These are phyloP conservation scores for Trichophyton equinum DNA, from an alignment of 2,329 filamentous ascomycete genomes.

Conservation along the genomic window DNA sequence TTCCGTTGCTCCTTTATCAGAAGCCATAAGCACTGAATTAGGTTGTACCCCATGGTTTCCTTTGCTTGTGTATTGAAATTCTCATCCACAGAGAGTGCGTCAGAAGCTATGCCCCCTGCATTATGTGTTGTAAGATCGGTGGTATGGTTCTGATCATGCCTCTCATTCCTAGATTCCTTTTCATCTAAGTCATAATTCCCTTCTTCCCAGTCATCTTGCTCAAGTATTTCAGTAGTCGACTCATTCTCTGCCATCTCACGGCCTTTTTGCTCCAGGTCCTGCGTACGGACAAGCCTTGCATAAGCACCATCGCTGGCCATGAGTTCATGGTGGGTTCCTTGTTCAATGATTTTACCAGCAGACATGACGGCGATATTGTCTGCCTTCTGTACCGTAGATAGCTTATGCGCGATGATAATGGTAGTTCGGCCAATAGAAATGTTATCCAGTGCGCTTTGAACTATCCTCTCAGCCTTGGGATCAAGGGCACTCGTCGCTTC, in stretches of 20 bases:
- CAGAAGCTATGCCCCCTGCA: constrained; percentile 8
- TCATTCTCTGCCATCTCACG: constrained; percentile 2
- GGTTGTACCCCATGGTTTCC: constrained; percentile 14
- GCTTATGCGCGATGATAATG: constrained; percentile 21
- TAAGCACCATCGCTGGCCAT: constrained; percentile 27
- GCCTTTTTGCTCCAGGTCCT: constrained; percentile 19
- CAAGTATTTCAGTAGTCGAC: background rate
- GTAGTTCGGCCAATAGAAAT: constrained; percentile 15
- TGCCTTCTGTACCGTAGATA: constrained; percentile 20
- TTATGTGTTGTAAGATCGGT: background rate
- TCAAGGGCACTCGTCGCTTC: constrained; percentile 22
- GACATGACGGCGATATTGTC: constrained; percentile 21
- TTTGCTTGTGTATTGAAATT: background rate
- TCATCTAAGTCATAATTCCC: background rate
- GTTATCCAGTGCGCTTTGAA: constrained; percentile 18
- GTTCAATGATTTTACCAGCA: constrained; percentile 17
- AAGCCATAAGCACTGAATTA: constrained; percentile 16
- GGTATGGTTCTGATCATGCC: constrained; percentile 16
- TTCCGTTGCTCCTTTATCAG: background rate
- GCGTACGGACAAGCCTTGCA: constrained; percentile 31
- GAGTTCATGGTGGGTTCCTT: constrained; percentile 19
- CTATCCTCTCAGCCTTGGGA: constrained; percentile 16
- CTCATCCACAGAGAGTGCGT: constrained; percentile 12
- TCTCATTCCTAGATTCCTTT: constrained; percentile 2
- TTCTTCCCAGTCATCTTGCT: background rate